Evolutionary conservation across 257 asterid species (phyloP).

Genomic region (Primulina tabacum): DNA sequence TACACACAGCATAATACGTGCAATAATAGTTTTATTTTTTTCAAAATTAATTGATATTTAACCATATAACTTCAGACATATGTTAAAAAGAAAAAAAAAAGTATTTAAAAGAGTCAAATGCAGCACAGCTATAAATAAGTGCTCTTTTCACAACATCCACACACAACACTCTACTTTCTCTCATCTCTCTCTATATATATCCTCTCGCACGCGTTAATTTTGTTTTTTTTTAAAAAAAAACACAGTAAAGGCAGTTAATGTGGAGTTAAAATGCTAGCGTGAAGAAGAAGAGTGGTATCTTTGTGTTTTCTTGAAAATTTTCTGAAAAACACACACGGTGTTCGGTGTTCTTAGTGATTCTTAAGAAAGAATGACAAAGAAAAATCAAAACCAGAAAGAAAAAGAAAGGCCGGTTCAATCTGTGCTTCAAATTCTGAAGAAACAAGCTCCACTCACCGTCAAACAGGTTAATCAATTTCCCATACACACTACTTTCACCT

Average conservation of each 20-base stretch:
- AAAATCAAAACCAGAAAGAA: slow-evolving; percentile 60
- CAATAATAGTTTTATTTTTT: too few relatives aligned
- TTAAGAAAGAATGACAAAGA: slow-evolving; percentile 60
- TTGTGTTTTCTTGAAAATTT: slow-evolving; percentile 38
- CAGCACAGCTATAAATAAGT: slow-evolving; percentile 59
- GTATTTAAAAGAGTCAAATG: slow-evolving; percentile 4
- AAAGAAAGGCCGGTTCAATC: slow-evolving; percentile 49
- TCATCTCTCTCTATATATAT: background rate
- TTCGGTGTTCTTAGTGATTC: slow-evolving; percentile 12
- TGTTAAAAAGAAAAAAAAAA: too few relatives aligned
- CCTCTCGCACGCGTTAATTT: slow-evolving; percentile 27
- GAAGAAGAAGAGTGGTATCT: slow-evolving; percentile 61
- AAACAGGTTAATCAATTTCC: slow-evolving; percentile 57
- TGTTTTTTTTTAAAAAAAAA: background rate
- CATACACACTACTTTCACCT: slow-evolving; percentile 11
- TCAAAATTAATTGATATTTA: too few relatives aligned
- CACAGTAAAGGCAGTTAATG: slow-evolving; percentile 24
- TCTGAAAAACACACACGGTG: slow-evolving; percentile 18
- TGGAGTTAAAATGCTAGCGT: slow-evolving; percentile 57
- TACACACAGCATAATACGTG: too few relatives aligned
- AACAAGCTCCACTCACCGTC: slow-evolving; percentile 72
- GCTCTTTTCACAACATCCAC: slow-evolving; percentile 26
- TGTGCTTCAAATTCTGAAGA: slow-evolving; percentile 65
- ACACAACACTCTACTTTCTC: slow-evolving; percentile 17
- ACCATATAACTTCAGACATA: too few relatives aligned